phyloP scores from a whole-genome alignment of 352 stramenopile genomes.

The Phytophthora ramorum region DNA sequence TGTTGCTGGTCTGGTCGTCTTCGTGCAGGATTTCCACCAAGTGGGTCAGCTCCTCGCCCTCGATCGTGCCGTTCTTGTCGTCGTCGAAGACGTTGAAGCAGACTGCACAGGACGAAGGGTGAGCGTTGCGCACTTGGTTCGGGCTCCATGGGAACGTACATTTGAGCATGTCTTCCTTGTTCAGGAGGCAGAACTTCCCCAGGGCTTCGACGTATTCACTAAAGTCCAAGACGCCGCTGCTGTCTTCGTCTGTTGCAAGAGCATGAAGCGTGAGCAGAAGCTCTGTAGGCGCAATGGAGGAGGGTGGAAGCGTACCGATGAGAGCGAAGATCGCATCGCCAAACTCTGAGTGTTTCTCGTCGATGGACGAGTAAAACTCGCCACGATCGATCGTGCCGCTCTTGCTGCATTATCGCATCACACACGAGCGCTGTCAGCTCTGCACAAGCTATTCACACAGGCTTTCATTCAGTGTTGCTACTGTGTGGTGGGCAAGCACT shows the following conservation, averaged over 20 bases:
- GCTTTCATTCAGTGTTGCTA: not conserved
- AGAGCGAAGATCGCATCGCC: conserved; percentile 78
- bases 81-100: conserved; percentile 83
- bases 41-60: conserved; percentile 65
- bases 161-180: conserved; percentile 79
- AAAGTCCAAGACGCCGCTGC: conserved; percentile 75
- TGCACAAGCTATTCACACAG: not conserved
- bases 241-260: conserved; percentile 56
- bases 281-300: not conserved
- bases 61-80: conserved; percentile 79
- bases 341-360: conserved; percentile 75
- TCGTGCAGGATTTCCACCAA: conserved; percentile 74
- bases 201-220: conserved; percentile 81
- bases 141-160: conserved; percentile 35
- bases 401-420: conserved; percentile 42
- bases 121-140: not conserved
- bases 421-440: conserved; percentile 1
- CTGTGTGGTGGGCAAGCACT: not conserved
- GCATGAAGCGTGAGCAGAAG: not conserved
- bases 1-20: conserved; percentile 72
- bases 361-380: conserved; percentile 76
- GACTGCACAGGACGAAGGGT: conserved; percentile 36
- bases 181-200: conserved; percentile 79
- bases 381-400: conserved; percentile 70
- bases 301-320: conserved; percentile 42